Evolutionary conservation across 116 monocot species (phyloP), one percentile per base, ranked within the genome.

Genomic region (Trichopus zeylanicus): DNA sequence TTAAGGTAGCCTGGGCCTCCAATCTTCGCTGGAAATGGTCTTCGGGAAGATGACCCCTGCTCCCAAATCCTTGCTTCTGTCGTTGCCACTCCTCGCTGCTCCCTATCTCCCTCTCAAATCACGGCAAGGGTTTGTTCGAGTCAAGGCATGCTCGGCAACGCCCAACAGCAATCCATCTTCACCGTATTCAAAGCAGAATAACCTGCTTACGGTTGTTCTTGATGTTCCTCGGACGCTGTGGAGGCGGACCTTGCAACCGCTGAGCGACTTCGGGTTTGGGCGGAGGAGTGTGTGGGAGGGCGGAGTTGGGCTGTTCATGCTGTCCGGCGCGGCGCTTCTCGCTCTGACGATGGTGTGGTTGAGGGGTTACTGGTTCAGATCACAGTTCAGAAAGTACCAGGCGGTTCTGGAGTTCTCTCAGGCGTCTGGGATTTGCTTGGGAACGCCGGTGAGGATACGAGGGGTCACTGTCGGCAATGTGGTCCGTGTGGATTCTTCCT

Each of bases 211-310:
- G 0, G 27, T 31, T 0, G 60, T 85, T 62, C 57, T 90, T 20
- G 90, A 87, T 11, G 72, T 70, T 26, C 95, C 90, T 1, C n/a
- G 49, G 35, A 70, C 79, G 7, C 42, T 95, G 7, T 86, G 89
- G 86, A 76, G 56, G 57, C 34, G 56, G 47, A 81, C 87, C 22
- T 49, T 89, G 62, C 83, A 79, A 47, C 95, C 95, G 1, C 64
- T 90, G 25, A 79, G 91, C 35, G 73, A 95, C 63, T 90, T 81
- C 51, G 95, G 95, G 51, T 95, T 84, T 48, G 91, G 90, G 0
- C 52, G 60, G 31, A 71, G 72, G 72, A 95, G 95, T 75, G 70
- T 95, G 24, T 95, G 95, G 95, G 95, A 95, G 59, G 95, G 95
- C 37, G 95, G 95, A 7, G 90, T 95, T 26, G 95, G 95, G 28